These are phyloP conservation scores for Solanum pennellii DNA, from an alignment of 257 asterid genomes.

Conservation along the genomic window DNA sequence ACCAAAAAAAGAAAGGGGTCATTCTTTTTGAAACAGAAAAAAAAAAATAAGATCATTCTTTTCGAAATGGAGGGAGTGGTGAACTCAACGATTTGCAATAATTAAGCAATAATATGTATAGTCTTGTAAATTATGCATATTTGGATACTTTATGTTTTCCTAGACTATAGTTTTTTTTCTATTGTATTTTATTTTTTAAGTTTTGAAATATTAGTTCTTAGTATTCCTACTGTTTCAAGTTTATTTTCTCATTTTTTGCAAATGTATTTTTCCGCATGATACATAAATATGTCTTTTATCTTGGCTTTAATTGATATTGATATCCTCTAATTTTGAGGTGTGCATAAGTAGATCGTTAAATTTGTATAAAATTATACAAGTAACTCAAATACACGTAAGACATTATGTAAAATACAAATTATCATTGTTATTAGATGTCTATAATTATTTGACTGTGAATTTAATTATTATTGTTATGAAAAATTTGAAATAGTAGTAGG, in stretches of 20 bases:
- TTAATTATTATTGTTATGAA: neutral
- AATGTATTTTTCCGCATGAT: too few species aligned
- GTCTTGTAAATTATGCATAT: neutral
- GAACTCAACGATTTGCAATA: too few species aligned
- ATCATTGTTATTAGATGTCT: neutral
- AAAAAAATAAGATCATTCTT: too few species aligned
- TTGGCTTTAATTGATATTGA: neutral
- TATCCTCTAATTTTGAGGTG: neutral
- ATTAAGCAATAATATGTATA: neutral
- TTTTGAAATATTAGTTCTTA: neutral
- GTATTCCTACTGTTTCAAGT: neutral
- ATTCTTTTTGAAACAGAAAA: too few species aligned
- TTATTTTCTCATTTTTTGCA: neutral
- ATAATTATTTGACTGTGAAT: neutral
- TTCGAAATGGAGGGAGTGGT: too few species aligned
- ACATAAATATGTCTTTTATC: too few species aligned
- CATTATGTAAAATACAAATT: too few species aligned
- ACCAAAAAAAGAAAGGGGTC: fast-evolving
- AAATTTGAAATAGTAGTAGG: too few species aligned
- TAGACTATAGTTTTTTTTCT: neutral
- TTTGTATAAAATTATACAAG: too few species aligned
- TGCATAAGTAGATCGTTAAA: neutral
- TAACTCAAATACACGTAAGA: too few species aligned
- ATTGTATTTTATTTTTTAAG: too few species aligned
- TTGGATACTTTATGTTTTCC: neutral